Conservation (phyloP, 1,284 basidiomycete species). For the Ganoderma boninense region DNA sequence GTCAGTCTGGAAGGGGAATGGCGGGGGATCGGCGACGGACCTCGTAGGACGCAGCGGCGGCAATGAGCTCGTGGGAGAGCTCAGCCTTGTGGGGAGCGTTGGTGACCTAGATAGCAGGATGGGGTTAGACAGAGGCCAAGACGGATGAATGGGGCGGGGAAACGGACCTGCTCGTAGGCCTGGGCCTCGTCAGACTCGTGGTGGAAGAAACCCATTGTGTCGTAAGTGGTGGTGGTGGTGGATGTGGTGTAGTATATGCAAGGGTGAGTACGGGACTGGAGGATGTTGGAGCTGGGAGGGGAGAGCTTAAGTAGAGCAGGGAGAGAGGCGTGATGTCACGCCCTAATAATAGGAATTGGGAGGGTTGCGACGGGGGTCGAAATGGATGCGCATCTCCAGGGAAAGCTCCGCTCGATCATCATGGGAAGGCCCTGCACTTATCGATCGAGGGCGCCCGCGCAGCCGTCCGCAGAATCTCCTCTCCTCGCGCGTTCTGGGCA, state of each 20-base stretch:
- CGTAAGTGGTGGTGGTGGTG: slow-evolving; percentile 22
- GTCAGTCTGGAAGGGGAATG: slow-evolving; percentile 1
- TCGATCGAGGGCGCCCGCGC: slow-evolving; percentile 13
- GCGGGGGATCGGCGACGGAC: slow-evolving; percentile 24
- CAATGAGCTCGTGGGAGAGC: slow-evolving; percentile 73
- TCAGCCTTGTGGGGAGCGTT: slow-evolving; percentile 63
- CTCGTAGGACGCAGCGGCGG: slow-evolving; percentile 62
- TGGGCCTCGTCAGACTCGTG: slow-evolving; percentile 56
- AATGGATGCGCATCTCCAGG: slow-evolving; percentile 14
- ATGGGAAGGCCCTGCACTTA: slow-evolving; percentile 14
- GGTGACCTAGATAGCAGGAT: slow-evolving; percentile 43
- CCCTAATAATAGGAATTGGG: slow-evolving; percentile 28
- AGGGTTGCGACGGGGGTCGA: slow-evolving; percentile 12
- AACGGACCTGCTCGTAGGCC: slow-evolving; percentile 54
- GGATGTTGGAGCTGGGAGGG: slow-evolving; percentile 21
- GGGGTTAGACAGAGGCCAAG: slow-evolving; percentile 14
- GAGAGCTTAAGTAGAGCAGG: slow-evolving; percentile 38
- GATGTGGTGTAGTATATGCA: slow-evolving; percentile 27
- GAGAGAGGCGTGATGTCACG: slow-evolving; percentile 28
- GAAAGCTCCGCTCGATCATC: slow-evolving; percentile 25
- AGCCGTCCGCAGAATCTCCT: slow-evolving; percentile 13
- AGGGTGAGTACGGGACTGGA: slow-evolving; percentile 32
- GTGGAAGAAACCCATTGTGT: slow-evolving; percentile 62
- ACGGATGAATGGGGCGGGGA: background rate
- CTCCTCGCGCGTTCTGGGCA: slow-evolving; percentile 19